These are phyloP conservation scores for Asterochloris erici DNA, from an alignment of 139 green algal genomes.

Conservation along the genomic window DNA sequence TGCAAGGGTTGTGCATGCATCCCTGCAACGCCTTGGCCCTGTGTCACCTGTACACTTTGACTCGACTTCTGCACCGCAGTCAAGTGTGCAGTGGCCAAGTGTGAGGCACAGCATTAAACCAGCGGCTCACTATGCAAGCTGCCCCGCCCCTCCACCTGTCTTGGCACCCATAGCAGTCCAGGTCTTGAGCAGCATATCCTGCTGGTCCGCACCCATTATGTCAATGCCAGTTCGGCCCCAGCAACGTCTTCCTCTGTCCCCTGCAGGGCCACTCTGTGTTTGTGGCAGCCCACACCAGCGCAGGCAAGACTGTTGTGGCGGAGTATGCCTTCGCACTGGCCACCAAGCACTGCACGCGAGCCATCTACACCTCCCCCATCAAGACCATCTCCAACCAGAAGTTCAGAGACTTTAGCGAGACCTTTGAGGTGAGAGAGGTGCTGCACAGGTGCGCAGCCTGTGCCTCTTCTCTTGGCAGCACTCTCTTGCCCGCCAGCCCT, in stretches of 20 bases:
- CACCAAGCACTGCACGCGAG: slow-evolving; percentile 67
- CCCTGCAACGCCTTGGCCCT: too few relatives aligned
- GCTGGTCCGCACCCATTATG: background rate
- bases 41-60: background rate
- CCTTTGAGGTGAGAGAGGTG: slow-evolving; percentile 49
- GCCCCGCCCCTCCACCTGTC: too few relatives aligned
- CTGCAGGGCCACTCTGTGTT: slow-evolving; percentile 65
- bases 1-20: too few relatives aligned
- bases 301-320: slow-evolving; percentile 96
- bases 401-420: slow-evolving; percentile 89
- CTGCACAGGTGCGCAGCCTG: background rate
- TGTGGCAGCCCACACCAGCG: slow-evolving; percentile 92
- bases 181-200: too few relatives aligned
- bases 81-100: too few relatives aligned
- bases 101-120: too few relatives aligned
- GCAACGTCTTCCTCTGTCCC: background rate
- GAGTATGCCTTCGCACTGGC: slow-evolving; percentile 97
- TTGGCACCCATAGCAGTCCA: too few relatives aligned
- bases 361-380: slow-evolving; percentile 95
- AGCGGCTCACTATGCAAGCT: background rate
- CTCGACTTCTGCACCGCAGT: too few relatives aligned
- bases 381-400: slow-evolving; percentile 99
- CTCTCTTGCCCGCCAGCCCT: too few relatives aligned
- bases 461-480: too few relatives aligned
- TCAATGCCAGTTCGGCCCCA: background rate